Evolutionary conservation across 2,329 filamentous ascomycete genomes (phyloP).

Genomic region (Pseudopyricularia cyperi): DNA sequence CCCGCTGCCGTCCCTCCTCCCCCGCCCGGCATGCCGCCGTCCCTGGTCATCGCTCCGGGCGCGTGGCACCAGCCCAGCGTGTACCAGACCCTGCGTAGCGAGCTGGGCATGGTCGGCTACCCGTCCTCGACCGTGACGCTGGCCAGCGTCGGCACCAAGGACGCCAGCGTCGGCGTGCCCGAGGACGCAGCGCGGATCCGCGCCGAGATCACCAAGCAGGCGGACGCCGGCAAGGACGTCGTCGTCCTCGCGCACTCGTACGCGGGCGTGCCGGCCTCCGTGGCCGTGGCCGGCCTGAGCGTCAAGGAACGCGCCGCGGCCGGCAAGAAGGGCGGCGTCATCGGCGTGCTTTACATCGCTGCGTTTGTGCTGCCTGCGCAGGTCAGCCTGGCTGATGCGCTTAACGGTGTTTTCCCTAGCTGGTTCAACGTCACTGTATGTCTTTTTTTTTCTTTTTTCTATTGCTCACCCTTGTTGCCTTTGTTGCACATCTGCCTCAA

Average conservation of each 20-base stretch:
- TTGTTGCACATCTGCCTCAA: too few species aligned
- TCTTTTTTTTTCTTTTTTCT: not conserved
- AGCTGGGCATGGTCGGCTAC: slow-evolving; percentile 19
- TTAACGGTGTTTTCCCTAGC: slow-evolving; percentile 2
- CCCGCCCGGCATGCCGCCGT: not conserved
- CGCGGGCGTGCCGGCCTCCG: slow-evolving; percentile 4
- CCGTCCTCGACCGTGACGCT: slow-evolving; percentile 16
- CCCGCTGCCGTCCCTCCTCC: not conserved
- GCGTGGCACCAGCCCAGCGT: slow-evolving; percentile 21
- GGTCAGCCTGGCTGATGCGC: slow-evolving; percentile 4
- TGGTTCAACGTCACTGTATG: slow-evolving; percentile 5
- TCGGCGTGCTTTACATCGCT: slow-evolving; percentile 5
- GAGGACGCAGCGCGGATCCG: slow-evolving; percentile 3
- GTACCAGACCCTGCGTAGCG: slow-evolving; percentile 16
- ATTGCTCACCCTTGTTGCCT: too few species aligned
- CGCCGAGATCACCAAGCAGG: slow-evolving; percentile 1
- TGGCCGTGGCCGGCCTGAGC: slow-evolving; percentile 4
- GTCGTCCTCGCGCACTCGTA: slow-evolving; percentile 7
- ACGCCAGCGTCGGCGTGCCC: slow-evolving; percentile 10
- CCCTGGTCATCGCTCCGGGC: slow-evolving; percentile 24
- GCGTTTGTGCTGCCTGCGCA: slow-evolving; percentile 3
- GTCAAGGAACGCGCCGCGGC: slow-evolving; percentile 1
- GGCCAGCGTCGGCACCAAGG: slow-evolving; percentile 18
- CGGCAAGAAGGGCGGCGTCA: slow-evolving; percentile 4
- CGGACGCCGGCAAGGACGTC: slow-evolving; percentile 5